A percentile compares a stretch with the other conserved stretches of the same genome.
These are phyloP conservation scores for Cryptococcus floricola DNA, from an alignment of 1,284 basidiomycete species.

Conservation along the genomic window DNA sequence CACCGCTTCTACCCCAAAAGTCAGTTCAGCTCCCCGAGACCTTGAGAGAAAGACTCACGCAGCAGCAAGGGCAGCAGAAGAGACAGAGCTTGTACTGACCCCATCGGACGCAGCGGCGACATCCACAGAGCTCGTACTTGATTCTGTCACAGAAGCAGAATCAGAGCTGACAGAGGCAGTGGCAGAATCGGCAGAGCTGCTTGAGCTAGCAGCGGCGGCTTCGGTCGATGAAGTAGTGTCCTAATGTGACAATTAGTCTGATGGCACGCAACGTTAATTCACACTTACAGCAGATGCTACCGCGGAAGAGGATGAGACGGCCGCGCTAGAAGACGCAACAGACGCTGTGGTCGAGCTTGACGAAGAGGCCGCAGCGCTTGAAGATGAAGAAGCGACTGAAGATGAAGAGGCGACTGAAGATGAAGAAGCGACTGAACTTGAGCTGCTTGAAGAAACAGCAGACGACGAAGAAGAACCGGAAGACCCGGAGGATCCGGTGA, in stretches of 20 bases:
- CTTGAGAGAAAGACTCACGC: not conserved
- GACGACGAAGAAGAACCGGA: not conserved
- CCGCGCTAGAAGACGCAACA: not conserved
- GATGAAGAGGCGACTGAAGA: no score
- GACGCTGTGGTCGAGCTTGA: no score
- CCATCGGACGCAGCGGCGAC: not conserved
- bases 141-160: no score
- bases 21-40: no score
- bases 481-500: not conserved
- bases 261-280: no score
- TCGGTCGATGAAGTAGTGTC: no score
- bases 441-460: not conserved
- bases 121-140: not conserved
- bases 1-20: no score
- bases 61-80: slow-evolving; percentile 4
- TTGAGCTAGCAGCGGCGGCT: no score
- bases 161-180: not conserved
- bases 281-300: not conserved
- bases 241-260: no score
- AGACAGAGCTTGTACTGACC: not conserved
- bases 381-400: no score
- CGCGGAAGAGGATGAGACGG: not conserved
- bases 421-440: no score
- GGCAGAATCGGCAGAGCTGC: not conserved
- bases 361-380: no score